These are phyloP conservation scores for Azolla pinnata DNA, from an alignment of 75 land plant genomes.

Conservation along the genomic window DNA sequence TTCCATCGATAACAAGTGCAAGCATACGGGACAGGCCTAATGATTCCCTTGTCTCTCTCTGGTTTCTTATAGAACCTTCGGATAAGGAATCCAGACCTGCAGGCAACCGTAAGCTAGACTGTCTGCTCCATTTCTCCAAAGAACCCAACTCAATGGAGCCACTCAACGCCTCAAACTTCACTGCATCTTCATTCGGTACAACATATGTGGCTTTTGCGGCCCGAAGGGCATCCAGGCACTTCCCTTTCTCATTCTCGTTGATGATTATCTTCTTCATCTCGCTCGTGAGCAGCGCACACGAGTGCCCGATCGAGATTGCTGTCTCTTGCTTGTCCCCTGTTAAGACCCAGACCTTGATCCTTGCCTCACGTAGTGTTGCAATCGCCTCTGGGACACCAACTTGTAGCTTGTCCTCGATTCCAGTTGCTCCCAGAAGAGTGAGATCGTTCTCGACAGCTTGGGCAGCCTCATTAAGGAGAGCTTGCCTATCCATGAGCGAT, in stretches of 20 bases:
- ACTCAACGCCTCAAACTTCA: too few relatives aligned
- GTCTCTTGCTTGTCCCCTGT: conserved; percentile 95
- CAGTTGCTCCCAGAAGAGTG: conserved; percentile 67
- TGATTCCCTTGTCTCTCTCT: too few relatives aligned
- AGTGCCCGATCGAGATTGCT: conserved; percentile 75
- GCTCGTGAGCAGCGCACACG: conserved; percentile 57
- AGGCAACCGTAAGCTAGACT: too few relatives aligned
- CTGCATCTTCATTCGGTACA: too few relatives aligned
- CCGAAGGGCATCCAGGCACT: conserved; percentile 37
- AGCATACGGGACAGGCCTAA: too few relatives aligned
- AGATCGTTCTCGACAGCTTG: conserved; percentile 43
- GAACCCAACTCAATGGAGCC: too few relatives aligned
- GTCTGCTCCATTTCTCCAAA: too few relatives aligned
- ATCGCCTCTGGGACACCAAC: conserved; percentile 90
- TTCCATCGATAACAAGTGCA: conserved; percentile 91
- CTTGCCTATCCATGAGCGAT: conserved; percentile 45
- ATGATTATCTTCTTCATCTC: conserved; percentile 69
- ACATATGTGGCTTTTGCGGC: conserved; percentile 45
- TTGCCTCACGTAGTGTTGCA: conserved; percentile 68
- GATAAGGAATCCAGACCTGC: not conserved
- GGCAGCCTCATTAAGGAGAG: conserved; percentile 56
- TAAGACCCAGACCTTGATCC: conserved; percentile 82
- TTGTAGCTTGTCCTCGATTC: conserved; percentile 75
- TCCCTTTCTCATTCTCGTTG: conserved; percentile 55
- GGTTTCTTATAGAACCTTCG: not conserved